phyloP scores from a whole-genome alignment of 116 monocot genomes.

The Cymodocea nodosa region DNA sequence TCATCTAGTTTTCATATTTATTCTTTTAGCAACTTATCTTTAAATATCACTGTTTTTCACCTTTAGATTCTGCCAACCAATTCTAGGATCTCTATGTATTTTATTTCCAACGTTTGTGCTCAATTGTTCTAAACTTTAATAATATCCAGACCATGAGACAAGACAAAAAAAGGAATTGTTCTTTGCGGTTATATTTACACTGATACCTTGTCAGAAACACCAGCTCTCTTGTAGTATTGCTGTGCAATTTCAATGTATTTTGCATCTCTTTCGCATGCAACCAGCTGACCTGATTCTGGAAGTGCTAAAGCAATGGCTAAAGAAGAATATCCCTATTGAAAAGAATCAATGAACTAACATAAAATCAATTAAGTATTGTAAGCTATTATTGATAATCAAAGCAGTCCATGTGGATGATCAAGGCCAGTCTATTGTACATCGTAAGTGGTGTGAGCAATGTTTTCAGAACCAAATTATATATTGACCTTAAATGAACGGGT shows the following conservation, averaged over 20 bases:
- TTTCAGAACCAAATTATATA: too few species aligned
- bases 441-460: too few species aligned
- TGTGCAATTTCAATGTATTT: slow-evolving; percentile 78
- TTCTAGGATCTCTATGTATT: too few species aligned
- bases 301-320: slow-evolving; percentile 76
- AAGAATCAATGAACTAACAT: background rate
- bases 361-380: background rate
- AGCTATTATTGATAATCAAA: background rate
- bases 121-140: too few species aligned
- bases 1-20: too few species aligned
- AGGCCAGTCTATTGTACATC: too few species aligned
- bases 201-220: slow-evolving; percentile 81
- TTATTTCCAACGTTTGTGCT: too few species aligned
- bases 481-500: too few species aligned
- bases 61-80: too few species aligned
- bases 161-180: background rate
- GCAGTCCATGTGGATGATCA: too few species aligned
- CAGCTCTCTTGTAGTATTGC: slow-evolving; percentile 71
- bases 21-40: too few species aligned
- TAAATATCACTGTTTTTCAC: too few species aligned
- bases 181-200: background rate
- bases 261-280: slow-evolving; percentile 94
- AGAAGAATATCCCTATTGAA: slow-evolving; percentile 78
- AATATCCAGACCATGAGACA: background rate
- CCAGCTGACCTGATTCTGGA: slow-evolving; percentile 65